Conservation (phyloP, 2,329 filamentous ascomycete genomes). For the Mycosphaerella arachidis region DNA sequence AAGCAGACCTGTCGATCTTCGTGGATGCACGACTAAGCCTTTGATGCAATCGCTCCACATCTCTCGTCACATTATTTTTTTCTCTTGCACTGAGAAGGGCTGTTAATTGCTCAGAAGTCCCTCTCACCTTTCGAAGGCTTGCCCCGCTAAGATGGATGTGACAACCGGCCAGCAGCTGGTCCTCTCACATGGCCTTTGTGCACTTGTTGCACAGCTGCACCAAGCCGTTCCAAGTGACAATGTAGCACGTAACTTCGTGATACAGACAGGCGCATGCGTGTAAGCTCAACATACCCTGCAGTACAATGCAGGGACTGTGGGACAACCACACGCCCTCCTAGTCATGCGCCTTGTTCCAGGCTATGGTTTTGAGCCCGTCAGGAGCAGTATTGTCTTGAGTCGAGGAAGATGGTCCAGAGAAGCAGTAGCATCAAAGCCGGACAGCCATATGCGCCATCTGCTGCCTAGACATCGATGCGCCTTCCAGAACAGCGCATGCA, state of each 20-base stretch:
- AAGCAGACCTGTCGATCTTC: neutral
- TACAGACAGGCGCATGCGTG: neutral
- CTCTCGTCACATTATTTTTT: too few relatives aligned
- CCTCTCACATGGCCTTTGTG: neutral
- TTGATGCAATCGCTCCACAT: too few relatives aligned
- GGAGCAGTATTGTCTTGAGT: neutral
- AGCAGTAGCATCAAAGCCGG: neutral
- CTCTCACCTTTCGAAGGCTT: too few relatives aligned
- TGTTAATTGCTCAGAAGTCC: too few relatives aligned
- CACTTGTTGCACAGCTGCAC: neutral
- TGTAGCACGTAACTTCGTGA: neutral
- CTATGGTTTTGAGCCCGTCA: neutral
- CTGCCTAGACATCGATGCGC: neutral
- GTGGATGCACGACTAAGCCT: neutral
- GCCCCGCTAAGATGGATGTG: neutral
- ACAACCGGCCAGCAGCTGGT: neutral
- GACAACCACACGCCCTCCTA: neutral
- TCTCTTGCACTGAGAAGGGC: too few relatives aligned
- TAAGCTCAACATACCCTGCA: neutral
- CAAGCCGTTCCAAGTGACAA: slow-evolving; percentile 6
- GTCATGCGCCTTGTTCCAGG: neutral
- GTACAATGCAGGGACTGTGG: neutral
- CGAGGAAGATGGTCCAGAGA: neutral
- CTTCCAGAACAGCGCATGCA: neutral
- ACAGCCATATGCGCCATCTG: neutral